Percentiles rank a stretch among this genome's conserved stretches.
Conservation (phyloP, 331 rosid species). For the Erythrophleum ivorense region DNA sequence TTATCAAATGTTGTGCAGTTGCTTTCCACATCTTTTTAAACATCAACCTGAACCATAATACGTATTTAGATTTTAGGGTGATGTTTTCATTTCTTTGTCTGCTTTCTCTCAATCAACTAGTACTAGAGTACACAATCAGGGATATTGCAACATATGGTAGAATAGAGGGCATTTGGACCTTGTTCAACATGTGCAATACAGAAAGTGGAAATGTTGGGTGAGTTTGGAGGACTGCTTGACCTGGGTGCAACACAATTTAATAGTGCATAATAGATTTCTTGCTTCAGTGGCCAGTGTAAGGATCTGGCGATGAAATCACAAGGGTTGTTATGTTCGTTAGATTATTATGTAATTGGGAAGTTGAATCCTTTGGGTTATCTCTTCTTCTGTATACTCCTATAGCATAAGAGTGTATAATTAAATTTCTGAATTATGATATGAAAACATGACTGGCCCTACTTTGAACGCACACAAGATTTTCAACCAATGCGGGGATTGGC, state of each 20-base stretch:
- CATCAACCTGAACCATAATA: slow-evolving; percentile 2
- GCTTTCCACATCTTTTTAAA: slow-evolving; percentile 6
- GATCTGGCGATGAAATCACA: neutral
- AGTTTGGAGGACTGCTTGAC: neutral
- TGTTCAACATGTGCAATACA: neutral
- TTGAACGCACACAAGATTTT: too few relatives aligned
- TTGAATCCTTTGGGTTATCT: neutral
- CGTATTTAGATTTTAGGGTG: neutral
- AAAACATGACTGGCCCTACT: too few relatives aligned
- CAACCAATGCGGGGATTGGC: too few relatives aligned
- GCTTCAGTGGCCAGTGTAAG: slow-evolving; percentile 2
- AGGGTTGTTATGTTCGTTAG: neutral
- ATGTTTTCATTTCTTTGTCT: slow-evolving; percentile 1
- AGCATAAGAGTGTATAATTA: too few relatives aligned
- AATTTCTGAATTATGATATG: too few relatives aligned
- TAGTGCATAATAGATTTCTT: neutral
- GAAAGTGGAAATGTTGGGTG: neutral
- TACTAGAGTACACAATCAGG: neutral
- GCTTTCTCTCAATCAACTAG: slow-evolving; percentile 9
- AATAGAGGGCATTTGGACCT: neutral
- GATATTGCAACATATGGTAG: neutral
- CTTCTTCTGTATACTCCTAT: neutral
- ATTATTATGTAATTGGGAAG: neutral
- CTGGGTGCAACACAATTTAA: neutral
- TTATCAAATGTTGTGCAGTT: slow-evolving; percentile 1